Conservation (phyloP, 441 rosid species). For the Omphalea diandra region DNA sequence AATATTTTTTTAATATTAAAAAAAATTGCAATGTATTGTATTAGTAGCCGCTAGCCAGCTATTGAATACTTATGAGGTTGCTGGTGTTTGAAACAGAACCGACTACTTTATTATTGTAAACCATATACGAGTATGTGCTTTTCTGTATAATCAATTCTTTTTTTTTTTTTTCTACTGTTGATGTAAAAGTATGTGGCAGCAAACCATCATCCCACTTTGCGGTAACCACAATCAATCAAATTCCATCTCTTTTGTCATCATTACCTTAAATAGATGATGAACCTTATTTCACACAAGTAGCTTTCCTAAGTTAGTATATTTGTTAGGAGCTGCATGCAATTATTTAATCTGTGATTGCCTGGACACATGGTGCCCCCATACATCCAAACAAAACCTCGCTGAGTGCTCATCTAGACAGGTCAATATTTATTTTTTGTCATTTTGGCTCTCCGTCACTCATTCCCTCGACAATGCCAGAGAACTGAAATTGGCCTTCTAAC, state of each 20-base stretch:
- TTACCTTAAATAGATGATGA: background rate
- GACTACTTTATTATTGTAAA: too few species aligned
- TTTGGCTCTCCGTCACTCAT: background rate
- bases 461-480: background rate
- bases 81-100: too few species aligned
- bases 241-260: slow-evolving; percentile 25
- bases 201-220: slow-evolving; percentile 16
- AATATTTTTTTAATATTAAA: too few species aligned
- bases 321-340: slow-evolving; percentile 2
- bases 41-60: too few species aligned
- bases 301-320: slow-evolving; percentile 26
- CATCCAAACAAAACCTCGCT: too few species aligned
- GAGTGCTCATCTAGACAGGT: background rate
- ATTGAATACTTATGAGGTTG: too few species aligned
- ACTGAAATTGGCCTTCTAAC: background rate
- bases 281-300: slow-evolving; percentile 27
- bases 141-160: too few species aligned
- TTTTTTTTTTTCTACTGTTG: too few species aligned
- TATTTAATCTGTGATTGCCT: too few species aligned
- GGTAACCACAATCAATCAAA: slow-evolving; percentile 18
- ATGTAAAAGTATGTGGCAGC: slow-evolving; percentile 30
- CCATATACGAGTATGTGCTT: too few species aligned
- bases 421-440: background rate
- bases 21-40: too few species aligned
- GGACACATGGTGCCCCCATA: too few species aligned